phyloP scores from a whole-genome alignment of 805 yeast species.

The Wickerhamomyces bisporus region DNA sequence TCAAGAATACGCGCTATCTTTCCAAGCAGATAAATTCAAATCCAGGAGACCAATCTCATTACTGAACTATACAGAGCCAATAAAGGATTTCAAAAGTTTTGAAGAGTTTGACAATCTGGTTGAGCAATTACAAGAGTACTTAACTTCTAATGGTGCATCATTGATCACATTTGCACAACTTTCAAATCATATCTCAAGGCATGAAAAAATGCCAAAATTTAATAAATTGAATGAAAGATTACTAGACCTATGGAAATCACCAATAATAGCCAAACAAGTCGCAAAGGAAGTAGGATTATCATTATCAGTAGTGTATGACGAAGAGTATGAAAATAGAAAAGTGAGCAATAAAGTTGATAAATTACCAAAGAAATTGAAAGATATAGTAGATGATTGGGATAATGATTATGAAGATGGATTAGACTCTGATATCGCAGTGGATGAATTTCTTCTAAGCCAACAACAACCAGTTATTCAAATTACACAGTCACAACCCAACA shows the following conservation, averaged over 20 bases:
- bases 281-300: conserved; percentile 13
- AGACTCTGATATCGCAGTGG: too few species aligned
- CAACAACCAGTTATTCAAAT: conserved; percentile 14
- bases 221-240: conserved; percentile 4
- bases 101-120: conserved; percentile 36
- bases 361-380: conserved; percentile 3
- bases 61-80: conserved; percentile 17
- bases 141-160: conserved; percentile 21
- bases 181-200: conserved; percentile 1
- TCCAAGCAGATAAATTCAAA: conserved; percentile 4
- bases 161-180: neutral
- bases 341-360: neutral
- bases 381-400: conserved; percentile 18
- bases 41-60: conserved; percentile 8
- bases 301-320: conserved; percentile 8
- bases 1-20: conserved; percentile 12
- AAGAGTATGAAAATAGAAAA: conserved; percentile 5
- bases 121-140: conserved; percentile 28
- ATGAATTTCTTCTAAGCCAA: conserved; percentile 2
- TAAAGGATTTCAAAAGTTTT: conserved; percentile 25
- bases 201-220: conserved; percentile 1
- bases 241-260: conserved; percentile 8
- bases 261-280: conserved; percentile 6
- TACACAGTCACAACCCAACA: conserved; percentile 15
- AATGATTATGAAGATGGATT: conserved; percentile 9